Evolutionary conservation across 1,284 basidiomycete genomes (phyloP), one percentile per base, ranked within the genome.

Genomic region (Leucoagaricus sp.): DNA sequence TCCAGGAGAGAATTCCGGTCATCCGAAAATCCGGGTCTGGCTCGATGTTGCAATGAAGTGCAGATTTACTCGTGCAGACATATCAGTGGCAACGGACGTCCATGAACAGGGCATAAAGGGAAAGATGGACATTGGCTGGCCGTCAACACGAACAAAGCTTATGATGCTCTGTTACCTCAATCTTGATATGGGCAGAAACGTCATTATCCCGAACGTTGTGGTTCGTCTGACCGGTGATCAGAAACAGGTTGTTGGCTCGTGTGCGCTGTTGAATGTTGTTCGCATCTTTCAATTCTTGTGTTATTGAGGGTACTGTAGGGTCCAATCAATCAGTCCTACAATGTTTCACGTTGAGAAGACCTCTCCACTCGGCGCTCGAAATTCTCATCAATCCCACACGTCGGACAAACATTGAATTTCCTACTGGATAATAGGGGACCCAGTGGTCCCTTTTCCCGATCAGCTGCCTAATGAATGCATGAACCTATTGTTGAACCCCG

Each of bases 341-440:
- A 7, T 47, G 26, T 47, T 38, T 46, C 34, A 47, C 13, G 42
- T 45, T 40, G 26, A 23, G 52, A 41, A 54, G n/a, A 21, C 15
- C 45, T 42, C 29, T 49, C 46, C 47, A 42, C 47, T 41, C 36
- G 53, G 38, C 46, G 47, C 48, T 55, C 19, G 53, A 25, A n/a
- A 33, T 41, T 19, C 36, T 54, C 12, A 38, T 17, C 31, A 31
- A 38, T 50, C 48, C 51, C 55, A 45, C 48, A 48, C 21, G 31
- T 34, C 48, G 23, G 47, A 46, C 42, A 40, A 55, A 55, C 36
- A 23, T 31, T 47, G 45, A 4, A 49, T 33, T 49, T 49, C 38
- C 53, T 49, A 49, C 38, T 55, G 47, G 45, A 31, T 49, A 36
- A 23, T 29, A 42, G 23, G 31, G 33, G 55, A 51, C 51, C 54